Base-by-base conservation (phyloP, 106 monocot genomes). In the Posidonia australis region DNA sequence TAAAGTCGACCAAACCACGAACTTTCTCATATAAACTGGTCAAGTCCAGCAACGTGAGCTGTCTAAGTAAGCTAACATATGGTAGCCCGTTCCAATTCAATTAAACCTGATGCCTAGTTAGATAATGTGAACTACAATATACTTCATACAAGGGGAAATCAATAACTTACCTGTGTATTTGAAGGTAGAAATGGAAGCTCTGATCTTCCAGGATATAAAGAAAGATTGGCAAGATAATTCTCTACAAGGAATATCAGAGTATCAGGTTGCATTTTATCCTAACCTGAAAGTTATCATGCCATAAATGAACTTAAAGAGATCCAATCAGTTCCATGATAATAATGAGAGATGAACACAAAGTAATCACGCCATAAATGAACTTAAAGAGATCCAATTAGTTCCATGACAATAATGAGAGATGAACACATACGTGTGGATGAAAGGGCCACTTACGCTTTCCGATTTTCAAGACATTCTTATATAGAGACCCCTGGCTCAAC, bases 161-260 rank as follows among this genome's bases (percentile, higher is more conserved):
- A 12, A 29, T n/a, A 28, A 53, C 29, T n/a, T 72, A 90, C 90
- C 96, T 96, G 96, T 42, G 90, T 96, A 51, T 90, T 84, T 36
- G 70, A 13, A 46, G 96, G 96, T 60, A 96, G 74, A 66, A 96
- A 96, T 1, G 90, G 84, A 66, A 96, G 84, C 68, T 96, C 90
- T 11, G 78, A 65, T 63, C 76, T 90, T 61, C 87, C 90, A 68
- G 96, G 96, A 72, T 96, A 96, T 45, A 96, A 80, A 65, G 89
- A 82, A 46, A 96, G 90, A 70, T 96, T 96, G 66, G 90, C 96
- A 74, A 96, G 72, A 60, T 96, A 96, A 74, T 54, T 84, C 78
- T 89, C 93, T 94, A 80, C 58, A 67, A 60, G 56, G 20, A 68
- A 27, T 18, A 64, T 3, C 26, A 60, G n/a, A 27, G 30, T 54